phyloP scores from a whole-genome alignment of 106 monocot species.

The Dioscorea dumetorum region DNA sequence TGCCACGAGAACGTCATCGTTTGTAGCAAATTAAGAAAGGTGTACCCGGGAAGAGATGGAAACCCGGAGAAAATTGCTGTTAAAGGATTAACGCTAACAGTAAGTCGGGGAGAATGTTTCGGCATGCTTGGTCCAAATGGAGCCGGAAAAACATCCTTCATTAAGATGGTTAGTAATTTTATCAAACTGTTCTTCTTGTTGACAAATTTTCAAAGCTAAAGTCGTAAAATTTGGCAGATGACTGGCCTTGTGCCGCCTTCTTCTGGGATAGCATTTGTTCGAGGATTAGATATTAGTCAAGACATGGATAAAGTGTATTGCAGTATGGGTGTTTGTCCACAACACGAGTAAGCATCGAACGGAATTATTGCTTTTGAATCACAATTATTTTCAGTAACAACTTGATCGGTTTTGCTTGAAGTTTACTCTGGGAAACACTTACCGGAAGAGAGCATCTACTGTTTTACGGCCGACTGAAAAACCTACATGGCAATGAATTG shows the following conservation, averaged over 20 bases:
- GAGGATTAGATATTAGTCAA: conserved; percentile 17
- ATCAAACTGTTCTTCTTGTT: too few relatives aligned
- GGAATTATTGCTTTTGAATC: too few relatives aligned
- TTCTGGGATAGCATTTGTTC: conserved; percentile 28
- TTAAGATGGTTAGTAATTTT: conserved; percentile 27
- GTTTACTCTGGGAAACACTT: conserved; percentile 36
- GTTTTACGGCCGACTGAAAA: conserved; percentile 16
- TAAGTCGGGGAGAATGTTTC: conserved; percentile 33
- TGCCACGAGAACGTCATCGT: conserved; percentile 10
- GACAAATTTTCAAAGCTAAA: not conserved
- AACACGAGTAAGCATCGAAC: conserved; percentile 32
- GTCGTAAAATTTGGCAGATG: conserved; percentile 20
- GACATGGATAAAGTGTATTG: conserved; percentile 40
- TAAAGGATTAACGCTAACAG: conserved; percentile 28
- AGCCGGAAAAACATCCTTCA: conserved; percentile 45
- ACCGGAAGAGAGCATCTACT: conserved; percentile 38
- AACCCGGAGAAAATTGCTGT: conserved; percentile 38
- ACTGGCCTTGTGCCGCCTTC: conserved; percentile 28
- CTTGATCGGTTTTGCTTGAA: not conserved
- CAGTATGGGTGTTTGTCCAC: conserved; percentile 46
- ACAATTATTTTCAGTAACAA: too few relatives aligned
- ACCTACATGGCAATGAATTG: not conserved
- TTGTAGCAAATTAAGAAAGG: conserved; percentile 26
- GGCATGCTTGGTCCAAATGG: conserved; percentile 45
- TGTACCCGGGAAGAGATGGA: conserved; percentile 25